Evolutionary conservation across 345 rosid genomes (phyloP), one percentile per base, ranked within the genome.

Genomic region (Arabidopsis suecica): DNA sequence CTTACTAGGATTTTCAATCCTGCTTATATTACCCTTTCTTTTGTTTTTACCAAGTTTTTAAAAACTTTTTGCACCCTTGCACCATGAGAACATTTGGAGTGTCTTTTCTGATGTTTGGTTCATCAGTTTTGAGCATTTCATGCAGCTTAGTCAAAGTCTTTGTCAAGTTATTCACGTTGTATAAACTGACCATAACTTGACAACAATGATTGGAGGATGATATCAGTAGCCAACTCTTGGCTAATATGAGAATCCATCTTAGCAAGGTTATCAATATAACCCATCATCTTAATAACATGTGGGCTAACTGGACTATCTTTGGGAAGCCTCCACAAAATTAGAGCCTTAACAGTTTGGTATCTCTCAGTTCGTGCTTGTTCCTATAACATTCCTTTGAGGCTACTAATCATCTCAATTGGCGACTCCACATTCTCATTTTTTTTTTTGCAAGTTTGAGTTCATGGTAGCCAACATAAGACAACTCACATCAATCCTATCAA

Each of bases 401-500:
- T 6, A 12, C 37, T 11, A 18, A 54, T 28, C n/a, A 28, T 55
- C 36, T 55, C 20, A 30, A 13, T 30, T 4, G 37, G 60, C 3
- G 36, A 30, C 4, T 6, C 5, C 37, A 55, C 1, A 16, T 25
- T 28, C 60, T 30, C 37, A 30, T 12, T 28, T 30, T 54, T 37
- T 37, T 37, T 55, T 55, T 2, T 55, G 10, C 37, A 55, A 30
- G 9, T 55, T 9, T 3, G 10, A 55, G 37, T 55, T 30, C 22
- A 56, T 56, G 42, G 62, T 33, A 33, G 61, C 40, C 23, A 32
- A n/a, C 23, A 56, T 34, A 1, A 58, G 62, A 58, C 25, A 58
- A 34, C 25, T 3, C 42, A 58, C 61, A 33, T 58, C 25, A 2
- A 58, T 7, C 13, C 13, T 34, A 58, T 33, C 42, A 4, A 1